Evolutionary conservation across 129 eudicot genomes (phyloP).

Genomic region (Escallonia rubra): DNA sequence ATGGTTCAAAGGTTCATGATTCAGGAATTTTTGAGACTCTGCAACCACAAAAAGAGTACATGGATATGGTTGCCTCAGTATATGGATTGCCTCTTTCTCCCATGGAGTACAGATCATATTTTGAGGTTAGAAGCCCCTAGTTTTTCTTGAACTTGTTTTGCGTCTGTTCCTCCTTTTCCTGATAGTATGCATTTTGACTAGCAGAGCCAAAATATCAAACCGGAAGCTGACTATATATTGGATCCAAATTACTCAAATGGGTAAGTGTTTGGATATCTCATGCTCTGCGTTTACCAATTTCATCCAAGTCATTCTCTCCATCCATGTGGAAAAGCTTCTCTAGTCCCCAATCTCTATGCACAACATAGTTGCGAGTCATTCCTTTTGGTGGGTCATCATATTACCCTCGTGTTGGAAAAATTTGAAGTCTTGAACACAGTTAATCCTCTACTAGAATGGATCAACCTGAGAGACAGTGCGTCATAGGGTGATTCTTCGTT

Average conservation of each 20-base stretch:
- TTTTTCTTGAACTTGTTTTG: constrained; percentile 1
- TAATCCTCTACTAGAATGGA: too few species aligned
- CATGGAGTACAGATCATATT: constrained; percentile 65
- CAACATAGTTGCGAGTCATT: too few species aligned
- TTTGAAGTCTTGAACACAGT: too few species aligned
- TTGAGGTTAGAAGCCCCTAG: constrained; percentile 47
- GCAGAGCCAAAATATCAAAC: constrained; percentile 60
- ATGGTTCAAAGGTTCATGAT: constrained; percentile 27
- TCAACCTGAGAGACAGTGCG: too few species aligned
- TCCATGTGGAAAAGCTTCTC: too few species aligned
- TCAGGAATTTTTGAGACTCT: constrained; percentile 16
- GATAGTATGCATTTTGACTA: constrained; percentile 8
- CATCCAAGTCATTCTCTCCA: too few species aligned
- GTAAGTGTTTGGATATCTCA: constrained; percentile 23
- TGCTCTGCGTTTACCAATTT: not conserved
- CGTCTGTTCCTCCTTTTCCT: constrained; percentile 8
- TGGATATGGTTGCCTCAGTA: constrained; percentile 27
- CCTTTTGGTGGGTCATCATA: too few species aligned
- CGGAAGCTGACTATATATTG: constrained; percentile 68
- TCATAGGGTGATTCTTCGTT: not conserved
- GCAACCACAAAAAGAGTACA: constrained; percentile 14
- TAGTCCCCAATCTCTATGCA: too few species aligned
- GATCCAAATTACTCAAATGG: constrained; percentile 53
- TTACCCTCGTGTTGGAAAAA: too few species aligned
- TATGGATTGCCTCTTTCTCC: constrained; percentile 84